phyloP scores from a whole-genome alignment of 164 flowering plant genomes.

The Akebia trifoliata region DNA sequence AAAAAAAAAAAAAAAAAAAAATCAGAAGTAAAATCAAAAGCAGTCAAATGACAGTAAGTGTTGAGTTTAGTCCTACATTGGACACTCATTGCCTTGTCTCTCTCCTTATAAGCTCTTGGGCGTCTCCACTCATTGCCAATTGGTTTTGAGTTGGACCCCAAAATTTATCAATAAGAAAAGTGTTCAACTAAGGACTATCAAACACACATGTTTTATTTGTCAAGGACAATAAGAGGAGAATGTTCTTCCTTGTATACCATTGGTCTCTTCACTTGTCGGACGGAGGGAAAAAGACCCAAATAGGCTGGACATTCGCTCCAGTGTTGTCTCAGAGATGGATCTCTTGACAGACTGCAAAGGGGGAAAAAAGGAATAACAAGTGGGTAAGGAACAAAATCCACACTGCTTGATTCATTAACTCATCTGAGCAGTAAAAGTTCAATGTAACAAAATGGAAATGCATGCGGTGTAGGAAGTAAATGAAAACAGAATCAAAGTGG shows the following conservation, averaged over 20 bases:
- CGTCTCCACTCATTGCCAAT: too few relatives aligned
- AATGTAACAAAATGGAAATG: neutral
- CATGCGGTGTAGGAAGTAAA: constrained; percentile 1
- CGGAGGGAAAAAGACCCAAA: constrained; percentile 67
- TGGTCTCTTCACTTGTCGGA: constrained; percentile 49
- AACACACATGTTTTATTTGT: too few relatives aligned
- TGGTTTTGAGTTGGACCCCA: too few relatives aligned
- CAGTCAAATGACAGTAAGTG: too few relatives aligned
- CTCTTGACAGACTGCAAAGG: constrained; percentile 59
- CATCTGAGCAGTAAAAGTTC: constrained; percentile 8
- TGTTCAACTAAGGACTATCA: too few relatives aligned
- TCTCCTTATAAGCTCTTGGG: too few relatives aligned
- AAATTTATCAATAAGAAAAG: too few relatives aligned
- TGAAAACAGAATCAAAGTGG: neutral
- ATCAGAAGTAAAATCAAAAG: too few relatives aligned
- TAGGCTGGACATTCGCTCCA: constrained; percentile 64
- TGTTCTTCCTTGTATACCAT: constrained; percentile 34
- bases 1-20: too few relatives aligned
- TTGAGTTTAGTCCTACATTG: too few relatives aligned
- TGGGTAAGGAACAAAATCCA: neutral
- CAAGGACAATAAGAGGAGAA: neutral
- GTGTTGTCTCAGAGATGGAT: constrained; percentile 70
- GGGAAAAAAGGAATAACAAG: constrained; percentile 1
- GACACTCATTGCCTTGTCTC: too few relatives aligned
- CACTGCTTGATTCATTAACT: neutral